A percentile compares a stretch with the other conserved stretches of the same genome.
Conservation (phyloP, 1,284 basidiomycete genomes). For the Sporisorium reilianum region DNA sequence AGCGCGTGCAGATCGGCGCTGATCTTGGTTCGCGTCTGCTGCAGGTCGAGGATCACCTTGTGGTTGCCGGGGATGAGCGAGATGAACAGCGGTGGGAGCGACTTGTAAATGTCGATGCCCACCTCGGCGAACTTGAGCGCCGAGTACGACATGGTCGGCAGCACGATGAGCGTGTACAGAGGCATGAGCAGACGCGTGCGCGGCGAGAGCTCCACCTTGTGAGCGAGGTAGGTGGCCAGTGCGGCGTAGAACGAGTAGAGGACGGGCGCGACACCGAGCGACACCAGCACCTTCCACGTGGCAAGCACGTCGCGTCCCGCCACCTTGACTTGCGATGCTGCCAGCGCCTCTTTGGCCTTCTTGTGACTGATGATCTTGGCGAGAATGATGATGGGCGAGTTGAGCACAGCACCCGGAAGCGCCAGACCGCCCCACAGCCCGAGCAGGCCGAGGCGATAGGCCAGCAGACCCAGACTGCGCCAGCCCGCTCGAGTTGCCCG, state of each 20-base stretch:
- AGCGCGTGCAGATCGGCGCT: constrained; percentile 87
- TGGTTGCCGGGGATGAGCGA: constrained; percentile 92
- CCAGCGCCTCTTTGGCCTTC: constrained; percentile 97
- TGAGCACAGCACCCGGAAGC: constrained; percentile 92
- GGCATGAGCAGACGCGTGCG: constrained; percentile 82
- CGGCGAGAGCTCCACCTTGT: constrained; percentile 71
- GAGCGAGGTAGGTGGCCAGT: constrained; percentile 81
- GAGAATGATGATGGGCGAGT: constrained; percentile 92
- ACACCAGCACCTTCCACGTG: constrained; percentile 98
- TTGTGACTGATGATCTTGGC: constrained; percentile 88
- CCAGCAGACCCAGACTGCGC: constrained; percentile 87
- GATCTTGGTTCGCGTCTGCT: constrained; percentile 81
- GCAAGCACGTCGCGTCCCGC: constrained; percentile 94
- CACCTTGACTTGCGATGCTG: constrained; percentile 94
- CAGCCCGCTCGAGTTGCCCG: constrained; percentile 76
- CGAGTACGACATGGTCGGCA: constrained; percentile 92
- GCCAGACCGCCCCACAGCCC: constrained; percentile 87
- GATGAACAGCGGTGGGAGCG: constrained; percentile 89
- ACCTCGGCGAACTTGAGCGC: constrained; percentile 98
- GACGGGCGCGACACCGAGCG: constrained; percentile 87
- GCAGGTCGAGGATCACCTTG: constrained; percentile 82
- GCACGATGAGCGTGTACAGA: constrained; percentile 78
- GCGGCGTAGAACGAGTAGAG: constrained; percentile 75
- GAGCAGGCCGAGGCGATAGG: constrained; percentile 85
- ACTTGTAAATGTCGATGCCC: constrained; percentile 98